phyloP scores from a whole-genome alignment of 352 stramenopile species.

The Globisporangium orthogonon region DNA sequence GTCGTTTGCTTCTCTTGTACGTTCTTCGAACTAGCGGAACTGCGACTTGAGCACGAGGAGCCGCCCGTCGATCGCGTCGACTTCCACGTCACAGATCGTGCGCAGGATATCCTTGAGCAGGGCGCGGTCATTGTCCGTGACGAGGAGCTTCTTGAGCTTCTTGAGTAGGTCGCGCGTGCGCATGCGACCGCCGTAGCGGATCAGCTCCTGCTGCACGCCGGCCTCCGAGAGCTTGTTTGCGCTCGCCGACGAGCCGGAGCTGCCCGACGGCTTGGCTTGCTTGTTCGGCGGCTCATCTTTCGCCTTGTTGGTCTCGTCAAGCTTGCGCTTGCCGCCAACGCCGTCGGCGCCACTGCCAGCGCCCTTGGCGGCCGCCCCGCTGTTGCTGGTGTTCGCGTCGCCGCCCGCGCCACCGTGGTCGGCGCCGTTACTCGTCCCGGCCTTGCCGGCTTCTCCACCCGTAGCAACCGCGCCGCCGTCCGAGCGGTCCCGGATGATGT shows the following conservation, averaged over 20 bases:
- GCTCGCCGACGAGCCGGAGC: conserved; percentile 20
- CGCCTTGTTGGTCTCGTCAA: conserved; percentile 21
- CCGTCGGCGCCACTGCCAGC: conserved; percentile 17
- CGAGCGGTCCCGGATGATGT: conserved; percentile 70
- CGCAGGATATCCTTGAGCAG: conserved; percentile 84
- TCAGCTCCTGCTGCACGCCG: conserved; percentile 76
- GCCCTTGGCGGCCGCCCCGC: conserved; percentile 6
- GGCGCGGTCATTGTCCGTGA: conserved; percentile 75
- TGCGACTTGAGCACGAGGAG: conserved; percentile 82
- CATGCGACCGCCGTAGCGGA: conserved; percentile 79
- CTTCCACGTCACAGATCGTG: conserved; percentile 84
- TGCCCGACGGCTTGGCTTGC: conserved; percentile 18
- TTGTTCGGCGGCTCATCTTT: conserved; percentile 52
- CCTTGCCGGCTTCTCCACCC: background rate
- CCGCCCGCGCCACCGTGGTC: background rate
- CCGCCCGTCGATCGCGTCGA: conserved; percentile 77
- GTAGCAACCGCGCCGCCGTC: conserved; percentile 12
- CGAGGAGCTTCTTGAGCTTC: conserved; percentile 76
- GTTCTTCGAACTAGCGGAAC: conserved; percentile 83
- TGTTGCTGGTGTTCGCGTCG: conserved; percentile 17
- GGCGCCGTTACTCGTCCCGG: background rate
- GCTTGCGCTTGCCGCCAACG: conserved; percentile 42
- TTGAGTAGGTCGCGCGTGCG: conserved; percentile 69
- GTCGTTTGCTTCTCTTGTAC: too few relatives aligned
- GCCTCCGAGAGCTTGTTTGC: conserved; percentile 69